These are phyloP conservation scores for Forsythia viridissima DNA, from an alignment of 257 asterid genomes.

Conservation along the genomic window DNA sequence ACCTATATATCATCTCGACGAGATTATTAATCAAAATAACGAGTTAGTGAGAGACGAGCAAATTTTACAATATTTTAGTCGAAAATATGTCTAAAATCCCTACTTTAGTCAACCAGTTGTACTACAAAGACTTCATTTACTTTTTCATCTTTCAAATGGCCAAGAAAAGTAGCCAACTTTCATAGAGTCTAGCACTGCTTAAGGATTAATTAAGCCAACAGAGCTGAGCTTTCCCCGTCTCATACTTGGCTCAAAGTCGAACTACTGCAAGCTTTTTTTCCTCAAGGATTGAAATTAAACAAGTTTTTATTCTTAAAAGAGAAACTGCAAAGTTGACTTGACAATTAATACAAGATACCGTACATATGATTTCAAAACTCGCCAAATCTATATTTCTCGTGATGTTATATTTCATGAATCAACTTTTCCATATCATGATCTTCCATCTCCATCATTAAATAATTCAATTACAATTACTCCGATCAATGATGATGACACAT, in stretches of 20 bases:
- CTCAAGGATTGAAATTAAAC: neutral
- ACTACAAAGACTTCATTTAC: neutral
- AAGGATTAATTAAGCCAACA: neutral
- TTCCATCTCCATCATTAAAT: no score
- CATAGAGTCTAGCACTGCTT: neutral
- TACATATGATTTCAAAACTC: no score
- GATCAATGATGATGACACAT: no score
- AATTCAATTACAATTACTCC: no score
- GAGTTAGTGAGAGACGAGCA: neutral
- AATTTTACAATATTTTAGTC: no score
- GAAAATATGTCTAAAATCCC: no score
- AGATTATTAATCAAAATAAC: neutral
- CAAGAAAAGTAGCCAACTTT: neutral
- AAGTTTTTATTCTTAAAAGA: neutral
- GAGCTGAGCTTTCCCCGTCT: neutral
- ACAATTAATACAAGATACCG: neutral
- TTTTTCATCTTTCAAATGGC: neutral
- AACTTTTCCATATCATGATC: no score
- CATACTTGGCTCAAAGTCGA: neutral
- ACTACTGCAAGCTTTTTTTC: neutral
- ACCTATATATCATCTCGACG: neutral
- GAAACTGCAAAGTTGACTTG: neutral
- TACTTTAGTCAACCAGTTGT: constrained; percentile 11
- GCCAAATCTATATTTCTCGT: no score
- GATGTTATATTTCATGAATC: no score